Base-by-base conservation (phyloP, 176 grass and related monocot genomes). In the Aechmea fasciata region DNA sequence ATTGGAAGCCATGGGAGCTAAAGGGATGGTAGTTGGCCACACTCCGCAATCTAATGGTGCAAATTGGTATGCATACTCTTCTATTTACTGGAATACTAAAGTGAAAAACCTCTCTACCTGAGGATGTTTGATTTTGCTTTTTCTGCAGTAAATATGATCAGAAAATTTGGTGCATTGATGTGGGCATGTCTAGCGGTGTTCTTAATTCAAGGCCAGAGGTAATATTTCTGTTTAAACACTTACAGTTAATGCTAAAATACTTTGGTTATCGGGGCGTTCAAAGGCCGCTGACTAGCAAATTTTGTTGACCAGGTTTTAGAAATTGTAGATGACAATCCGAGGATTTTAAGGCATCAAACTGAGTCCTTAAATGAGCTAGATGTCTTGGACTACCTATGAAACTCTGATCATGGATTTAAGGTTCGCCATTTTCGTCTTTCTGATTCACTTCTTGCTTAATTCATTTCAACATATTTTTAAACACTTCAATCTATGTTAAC, bases 111-210 rank as follows among this genome's bases (percentile, higher is more conserved):
- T 81, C 13, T 13, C 17, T 28, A 28, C 47, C 64, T 67, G 24
- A 28, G 64, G 18, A 64, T 13, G 2, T 15, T 52, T 20, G n/a
- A 8, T n/a, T 62, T 48, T 71, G 23, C n/a, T 79, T 51, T 65
- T 65, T 68, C 69, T 65, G 71, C 82, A 97, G 94, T 69, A 97
- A 87, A 87, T 97, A 91, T 8, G 59, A 93, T 49, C 72, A 81
- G 29, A 87, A 82, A 79, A 84, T 97, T 65, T 97, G 89, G 94
- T 97, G 94, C 20, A 68, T 97, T 49, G 94, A 97, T 75, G 89
- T 97, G 29, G 89, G 94, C 68, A 97, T 97, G 94, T 97, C 94
- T 29, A 90, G 70, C 72, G 89, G 94, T 77, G 84, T 97, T 80
- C 77, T 90, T 41, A 29, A 85, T 79, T 97, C 89, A 51, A 92